A percentile compares a stretch with the other conserved stretches of the same genome.
Conservation (phyloP, 1,284 basidiomycete genomes). For the Rhodotorula mucilaginosa region DNA sequence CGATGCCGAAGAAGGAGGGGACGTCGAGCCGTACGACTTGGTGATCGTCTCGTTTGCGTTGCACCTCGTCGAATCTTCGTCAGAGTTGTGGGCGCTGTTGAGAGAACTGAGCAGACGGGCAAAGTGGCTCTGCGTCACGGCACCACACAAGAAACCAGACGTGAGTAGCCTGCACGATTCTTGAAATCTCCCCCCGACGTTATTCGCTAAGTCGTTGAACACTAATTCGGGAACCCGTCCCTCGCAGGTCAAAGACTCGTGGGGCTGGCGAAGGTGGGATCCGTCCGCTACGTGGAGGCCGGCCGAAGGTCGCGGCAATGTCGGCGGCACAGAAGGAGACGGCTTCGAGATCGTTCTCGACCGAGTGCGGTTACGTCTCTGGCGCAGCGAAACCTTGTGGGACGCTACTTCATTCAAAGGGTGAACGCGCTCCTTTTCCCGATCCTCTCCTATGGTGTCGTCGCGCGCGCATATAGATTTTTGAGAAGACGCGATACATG, state of each 20-base stretch:
- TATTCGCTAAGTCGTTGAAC: not conserved
- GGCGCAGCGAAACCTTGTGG: slow-evolving; percentile 39
- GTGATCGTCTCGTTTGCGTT: slow-evolving; percentile 69
- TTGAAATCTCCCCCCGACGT: not conserved
- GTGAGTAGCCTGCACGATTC: slow-evolving; percentile 47
- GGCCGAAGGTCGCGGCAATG: slow-evolving; percentile 48
- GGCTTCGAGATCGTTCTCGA: slow-evolving; percentile 43
- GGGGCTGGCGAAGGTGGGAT: slow-evolving; percentile 72
- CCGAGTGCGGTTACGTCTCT: slow-evolving; percentile 38
- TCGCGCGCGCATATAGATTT: not conserved
- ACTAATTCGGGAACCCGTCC: not conserved
- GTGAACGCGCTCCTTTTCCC: too few relatives aligned
- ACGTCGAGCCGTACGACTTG: slow-evolving; percentile 56
- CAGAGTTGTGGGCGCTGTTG: slow-evolving; percentile 63
- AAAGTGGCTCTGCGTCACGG: slow-evolving; percentile 64
- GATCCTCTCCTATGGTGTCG: too few relatives aligned
- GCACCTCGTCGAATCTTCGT: slow-evolving; percentile 63
- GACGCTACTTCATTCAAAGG: not conserved
- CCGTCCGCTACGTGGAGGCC: slow-evolving; percentile 56
- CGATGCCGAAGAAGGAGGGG: not conserved
- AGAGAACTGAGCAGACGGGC: slow-evolving; percentile 63
- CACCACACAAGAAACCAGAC: slow-evolving; percentile 72
- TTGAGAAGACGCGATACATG: not conserved
- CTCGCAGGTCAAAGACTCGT: slow-evolving; percentile 64
- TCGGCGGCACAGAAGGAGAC: slow-evolving; percentile 34